Conservation (phyloP, 2,329 filamentous ascomycete species). For the Coniochaeta sp. region DNA sequence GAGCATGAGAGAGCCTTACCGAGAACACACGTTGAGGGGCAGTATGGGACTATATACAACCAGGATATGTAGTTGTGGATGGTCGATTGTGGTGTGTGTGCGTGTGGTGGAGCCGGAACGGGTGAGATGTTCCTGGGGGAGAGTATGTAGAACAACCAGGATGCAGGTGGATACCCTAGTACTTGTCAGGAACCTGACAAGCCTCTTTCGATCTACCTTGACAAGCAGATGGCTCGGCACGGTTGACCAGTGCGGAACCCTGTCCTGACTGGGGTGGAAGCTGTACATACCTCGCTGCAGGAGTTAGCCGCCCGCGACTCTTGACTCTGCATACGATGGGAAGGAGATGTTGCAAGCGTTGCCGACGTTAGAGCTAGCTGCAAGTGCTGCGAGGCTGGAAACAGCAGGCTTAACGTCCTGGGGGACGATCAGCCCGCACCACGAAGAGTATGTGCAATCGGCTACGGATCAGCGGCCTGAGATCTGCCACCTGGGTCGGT, state of each 20-base stretch:
- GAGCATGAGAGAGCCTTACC: conserved; percentile 4
- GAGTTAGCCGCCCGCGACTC: conserved; percentile 2
- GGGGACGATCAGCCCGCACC: neutral
- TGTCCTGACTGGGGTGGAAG: neutral
- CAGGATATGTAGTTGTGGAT: neutral
- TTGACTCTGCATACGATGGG: conserved; percentile 2
- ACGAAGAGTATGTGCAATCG: neutral
- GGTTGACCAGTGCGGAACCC: conserved; percentile 1
- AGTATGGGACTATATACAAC: conserved; percentile 2
- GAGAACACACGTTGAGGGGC: neutral
- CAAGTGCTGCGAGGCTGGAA: neutral
- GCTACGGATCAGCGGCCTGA: neutral
- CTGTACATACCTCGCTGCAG: neutral
- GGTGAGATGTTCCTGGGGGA: conserved; percentile 2
- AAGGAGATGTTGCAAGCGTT: neutral
- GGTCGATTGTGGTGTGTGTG: neutral
- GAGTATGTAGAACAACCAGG: neutral
- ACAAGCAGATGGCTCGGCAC: neutral
- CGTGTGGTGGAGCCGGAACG: conserved; percentile 1
- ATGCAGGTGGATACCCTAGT: conserved; percentile 1
- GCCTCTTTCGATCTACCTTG: conserved; percentile 2
- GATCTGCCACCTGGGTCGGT: neutral
- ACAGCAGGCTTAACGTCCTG: neutral
- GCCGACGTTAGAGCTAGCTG: neutral
- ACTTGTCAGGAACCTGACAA: conserved; percentile 1